Conservation (phyloP, 345 rosid species). For the Camelina neglecta region DNA sequence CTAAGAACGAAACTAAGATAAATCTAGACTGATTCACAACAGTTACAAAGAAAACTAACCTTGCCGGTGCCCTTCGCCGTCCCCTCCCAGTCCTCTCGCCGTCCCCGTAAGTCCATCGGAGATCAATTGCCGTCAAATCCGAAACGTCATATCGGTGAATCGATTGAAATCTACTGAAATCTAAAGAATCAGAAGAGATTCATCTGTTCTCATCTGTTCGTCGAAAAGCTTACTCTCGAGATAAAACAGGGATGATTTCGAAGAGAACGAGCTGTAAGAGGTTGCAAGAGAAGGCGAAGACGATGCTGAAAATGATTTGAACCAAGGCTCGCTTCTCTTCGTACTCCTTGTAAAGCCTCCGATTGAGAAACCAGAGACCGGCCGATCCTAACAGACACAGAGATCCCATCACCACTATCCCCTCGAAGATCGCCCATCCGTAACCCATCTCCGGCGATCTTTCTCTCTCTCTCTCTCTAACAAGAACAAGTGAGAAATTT, state of each 20-base stretch:
- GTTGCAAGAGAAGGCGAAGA: conserved; percentile 96
- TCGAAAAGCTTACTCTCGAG: conserved; percentile 65
- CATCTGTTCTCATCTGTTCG: too few relatives aligned
- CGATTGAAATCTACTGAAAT: too few relatives aligned
- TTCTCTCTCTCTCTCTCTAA: not conserved
- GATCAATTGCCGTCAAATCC: too few relatives aligned
- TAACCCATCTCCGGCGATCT: conserved; percentile 54
- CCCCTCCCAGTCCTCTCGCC: too few relatives aligned
- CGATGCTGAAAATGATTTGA: conserved; percentile 95
- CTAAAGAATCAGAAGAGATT: too few relatives aligned
- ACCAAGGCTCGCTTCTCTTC: conserved; percentile 93
- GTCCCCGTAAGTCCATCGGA: too few relatives aligned
- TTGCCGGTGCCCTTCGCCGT: too few relatives aligned
- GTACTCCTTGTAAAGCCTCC: conserved; percentile 92
- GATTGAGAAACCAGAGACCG: conserved; percentile 92
- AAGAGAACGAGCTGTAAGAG: conserved; percentile 98
- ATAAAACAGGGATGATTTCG: conserved; percentile 92
- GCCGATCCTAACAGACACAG: conserved; percentile 78
- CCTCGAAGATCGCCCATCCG: conserved; percentile 82
- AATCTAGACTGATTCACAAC: too few relatives aligned
- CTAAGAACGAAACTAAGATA: not conserved
- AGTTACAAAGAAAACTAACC: too few relatives aligned
- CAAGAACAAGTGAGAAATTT: not conserved
- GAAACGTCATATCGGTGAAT: too few relatives aligned
- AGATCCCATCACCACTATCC: conserved; percentile 73